Conservation (phyloP, 495 filamentous ascomycete species). For the Hypoxylon lienhwacheense region DNA sequence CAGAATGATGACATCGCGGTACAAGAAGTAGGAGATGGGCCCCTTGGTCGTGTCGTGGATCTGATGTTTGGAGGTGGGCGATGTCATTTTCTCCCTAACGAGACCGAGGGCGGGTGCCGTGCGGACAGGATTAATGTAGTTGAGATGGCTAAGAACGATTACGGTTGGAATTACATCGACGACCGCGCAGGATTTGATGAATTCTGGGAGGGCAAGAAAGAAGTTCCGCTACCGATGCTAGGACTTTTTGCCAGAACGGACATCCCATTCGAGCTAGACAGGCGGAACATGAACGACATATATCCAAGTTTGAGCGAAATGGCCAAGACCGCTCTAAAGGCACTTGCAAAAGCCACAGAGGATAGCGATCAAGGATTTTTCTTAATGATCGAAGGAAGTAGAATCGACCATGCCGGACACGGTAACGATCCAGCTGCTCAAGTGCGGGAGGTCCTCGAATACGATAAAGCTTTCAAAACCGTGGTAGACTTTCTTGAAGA, state of each 20-base stretch:
- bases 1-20: slow-evolving; percentile 91
- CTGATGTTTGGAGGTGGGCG: slow-evolving; percentile 89
- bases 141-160: slow-evolving; percentile 65
- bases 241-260: slow-evolving; percentile 83
- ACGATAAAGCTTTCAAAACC: slow-evolving; percentile 79
- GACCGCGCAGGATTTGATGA: slow-evolving; percentile 76
- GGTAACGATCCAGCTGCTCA: slow-evolving; percentile 94
- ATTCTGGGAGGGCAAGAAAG: slow-evolving; percentile 65
- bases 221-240: slow-evolving; percentile 75
- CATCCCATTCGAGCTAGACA: slow-evolving; percentile 91
- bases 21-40: slow-evolving; percentile 81
- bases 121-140: slow-evolving; percentile 70
- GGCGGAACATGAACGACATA: slow-evolving; percentile 69
- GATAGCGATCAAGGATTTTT: slow-evolving; percentile 93
- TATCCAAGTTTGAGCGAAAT: slow-evolving; percentile 94
- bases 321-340: slow-evolving; percentile 76
- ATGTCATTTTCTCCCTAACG: slow-evolving; percentile 89
- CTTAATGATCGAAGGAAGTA: slow-evolving; percentile 94
- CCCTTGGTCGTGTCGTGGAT: slow-evolving; percentile 83
- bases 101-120: slow-evolving; percentile 74
- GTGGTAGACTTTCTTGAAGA: slow-evolving; percentile 83
- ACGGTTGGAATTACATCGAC: slow-evolving; percentile 76
- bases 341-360: slow-evolving; percentile 79
- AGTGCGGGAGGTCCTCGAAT: slow-evolving; percentile 90
- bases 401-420: slow-evolving; percentile 96